Base-by-base conservation (phyloP, 1,284 basidiomycete genomes). In the Xerocomus nothofagi region DNA sequence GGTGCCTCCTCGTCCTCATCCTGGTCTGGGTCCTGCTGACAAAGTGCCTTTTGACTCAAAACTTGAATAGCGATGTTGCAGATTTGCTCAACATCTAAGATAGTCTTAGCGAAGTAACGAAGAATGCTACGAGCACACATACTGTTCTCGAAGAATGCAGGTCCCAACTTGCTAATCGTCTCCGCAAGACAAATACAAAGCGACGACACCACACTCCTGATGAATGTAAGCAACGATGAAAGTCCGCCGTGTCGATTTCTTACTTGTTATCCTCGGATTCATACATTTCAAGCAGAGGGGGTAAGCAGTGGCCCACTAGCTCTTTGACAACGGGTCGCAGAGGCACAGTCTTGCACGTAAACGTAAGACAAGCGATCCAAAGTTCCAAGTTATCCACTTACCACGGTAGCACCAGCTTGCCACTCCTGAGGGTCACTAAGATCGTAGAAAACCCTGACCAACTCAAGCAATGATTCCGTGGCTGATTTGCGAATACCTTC, bases 401-500 rank as follows among this genome's bases (percentile, higher is more conserved):
- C 84, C 55, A 81, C 78, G 7, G 73, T 70, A 27, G 77, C 74
- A 53, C 94, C 94, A 46, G 93, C 77, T 54, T 80, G 73, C 93
- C 96, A 98, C 51, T 93, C 86, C 41, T 79, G 75, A 21, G 88
- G 84, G 54, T 88, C 81, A 54, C 88, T 89, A 51, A 99, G 78
- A 46, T 94, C 91, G 70, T 98, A 93, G 77, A 96, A 93, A 2
- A 91, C 93, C 69, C 91, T 82, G 60, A 98, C 82, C 68, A 93
- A 91, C 63, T 93, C 87, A 63, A 99, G 82, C 39, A 99, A 78
- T 15, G 93, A 90, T 38, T 93, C 88, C 6, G 91, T 86, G 36
- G 94, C 90, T 42, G 91, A 87, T 79, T 99, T 99, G 63, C 97
- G 82, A 72, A 99, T 98, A 30, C 96, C 97, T 71, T 99, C 95